A percentile compares a stretch with the other conserved stretches of the same genome.
Conservation (phyloP, 768 basidiomycete genomes). For the Lactarius indigo region DNA sequence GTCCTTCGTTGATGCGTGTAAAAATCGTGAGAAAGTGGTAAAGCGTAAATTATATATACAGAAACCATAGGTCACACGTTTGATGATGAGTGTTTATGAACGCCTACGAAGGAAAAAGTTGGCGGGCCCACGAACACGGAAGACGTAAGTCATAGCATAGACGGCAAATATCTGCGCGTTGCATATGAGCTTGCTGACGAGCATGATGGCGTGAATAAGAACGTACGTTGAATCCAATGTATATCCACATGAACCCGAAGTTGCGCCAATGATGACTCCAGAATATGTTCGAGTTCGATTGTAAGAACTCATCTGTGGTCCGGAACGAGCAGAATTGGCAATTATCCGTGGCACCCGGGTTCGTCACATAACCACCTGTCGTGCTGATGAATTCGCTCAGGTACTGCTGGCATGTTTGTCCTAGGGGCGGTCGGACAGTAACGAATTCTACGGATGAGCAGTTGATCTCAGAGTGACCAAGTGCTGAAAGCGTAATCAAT, state of each 20-base stretch:
- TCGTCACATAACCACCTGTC: constrained; percentile 47
- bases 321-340: constrained; percentile 55
- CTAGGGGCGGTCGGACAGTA: constrained; percentile 44
- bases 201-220: not conserved
- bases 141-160: constrained; percentile 54
- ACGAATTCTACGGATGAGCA: constrained; percentile 66
- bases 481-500: constrained; percentile 35
- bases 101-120: constrained; percentile 12
- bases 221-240: constrained; percentile 44
- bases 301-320: constrained; percentile 60
- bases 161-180: constrained; percentile 40
- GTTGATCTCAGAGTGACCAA: constrained; percentile 46
- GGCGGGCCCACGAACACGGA: constrained; percentile 40
- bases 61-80: too few species aligned
- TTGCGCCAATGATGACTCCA: constrained; percentile 51
- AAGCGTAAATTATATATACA: too few species aligned
- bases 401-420: constrained; percentile 47
- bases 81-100: not conserved
- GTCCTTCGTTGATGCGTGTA: not conserved
- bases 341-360: constrained; percentile 35
- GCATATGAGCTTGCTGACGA: not conserved
- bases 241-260: constrained; percentile 44
- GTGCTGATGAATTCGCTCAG: constrained; percentile 39
- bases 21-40: not conserved
- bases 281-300: constrained; percentile 53